Percentiles rank a stretch among this genome's conserved stretches.
phyloP scores from a whole-genome alignment of 805 yeast genomes.

The Clavispora phyllophila region DNA sequence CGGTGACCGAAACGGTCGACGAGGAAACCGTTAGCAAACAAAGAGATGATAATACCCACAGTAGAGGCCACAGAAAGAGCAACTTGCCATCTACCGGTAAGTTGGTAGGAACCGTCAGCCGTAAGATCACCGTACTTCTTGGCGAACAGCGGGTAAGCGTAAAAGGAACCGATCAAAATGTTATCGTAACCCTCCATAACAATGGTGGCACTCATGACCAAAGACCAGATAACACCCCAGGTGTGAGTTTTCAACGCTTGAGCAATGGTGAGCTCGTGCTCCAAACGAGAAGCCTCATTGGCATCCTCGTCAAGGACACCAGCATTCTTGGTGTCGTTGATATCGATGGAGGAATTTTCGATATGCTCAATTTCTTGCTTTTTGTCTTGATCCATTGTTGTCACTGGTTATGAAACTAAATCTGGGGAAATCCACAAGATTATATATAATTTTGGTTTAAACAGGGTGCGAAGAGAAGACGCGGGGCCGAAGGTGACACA shows the following conservation, averaged over 20 bases:
- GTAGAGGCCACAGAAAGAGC: slow-evolving; percentile 11
- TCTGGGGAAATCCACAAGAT: not conserved
- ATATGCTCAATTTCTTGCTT: not conserved
- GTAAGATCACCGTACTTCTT: slow-evolving; percentile 4
- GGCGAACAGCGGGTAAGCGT: slow-evolving; percentile 8
- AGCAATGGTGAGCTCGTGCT: slow-evolving; percentile 14
- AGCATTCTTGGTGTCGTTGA: not conserved
- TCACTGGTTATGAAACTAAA: not conserved
- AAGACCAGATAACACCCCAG: slow-evolving; percentile 10
- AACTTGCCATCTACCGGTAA: slow-evolving; percentile 20
- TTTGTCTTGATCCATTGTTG: not conserved
- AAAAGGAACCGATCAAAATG: slow-evolving; percentile 8
- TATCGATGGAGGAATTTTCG: not conserved
- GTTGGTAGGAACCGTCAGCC: slow-evolving; percentile 2
- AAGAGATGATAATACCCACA: slow-evolving; percentile 36
- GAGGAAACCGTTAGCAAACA: slow-evolving; percentile 36
- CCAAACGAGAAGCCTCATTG: slow-evolving; percentile 17
- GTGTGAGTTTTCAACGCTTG: slow-evolving; percentile 8
- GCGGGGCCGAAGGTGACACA: not conserved
- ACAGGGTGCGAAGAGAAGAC: not conserved
- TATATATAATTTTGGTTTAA: not conserved
- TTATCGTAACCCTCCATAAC: slow-evolving; percentile 12
- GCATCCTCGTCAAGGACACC: slow-evolving; percentile 11
- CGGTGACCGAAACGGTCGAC: slow-evolving; percentile 43
- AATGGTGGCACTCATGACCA: slow-evolving; percentile 7